A percentile compares a stretch with the other conserved stretches of the same genome.
These are phyloP conservation scores for Apiotrichum akiyoshidainum DNA, from an alignment of 1,284 basidiomycete genomes.

Conservation along the genomic window DNA sequence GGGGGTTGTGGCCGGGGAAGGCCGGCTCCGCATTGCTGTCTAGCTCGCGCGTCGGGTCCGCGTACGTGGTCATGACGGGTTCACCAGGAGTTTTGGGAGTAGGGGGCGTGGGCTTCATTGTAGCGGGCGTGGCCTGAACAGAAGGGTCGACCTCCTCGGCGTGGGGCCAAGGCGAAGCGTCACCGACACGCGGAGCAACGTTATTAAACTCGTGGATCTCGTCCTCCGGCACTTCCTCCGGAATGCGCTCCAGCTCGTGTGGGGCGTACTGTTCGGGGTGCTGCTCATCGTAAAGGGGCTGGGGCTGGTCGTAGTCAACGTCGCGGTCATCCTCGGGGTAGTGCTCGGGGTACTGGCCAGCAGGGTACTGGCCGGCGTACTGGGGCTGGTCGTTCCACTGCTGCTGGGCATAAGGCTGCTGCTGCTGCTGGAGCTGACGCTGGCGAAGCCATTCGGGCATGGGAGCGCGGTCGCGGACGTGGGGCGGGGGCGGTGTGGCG, in stretches of 20 bases:
- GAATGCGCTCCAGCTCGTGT: no score
- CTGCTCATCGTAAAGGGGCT: background rate
- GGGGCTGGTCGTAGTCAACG: background rate
- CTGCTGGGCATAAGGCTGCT: background rate
- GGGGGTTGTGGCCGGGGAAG: constrained; percentile 20
- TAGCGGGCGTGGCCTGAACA: background rate
- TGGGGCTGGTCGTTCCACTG: background rate
- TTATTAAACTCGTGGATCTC: background rate
- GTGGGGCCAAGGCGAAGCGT: background rate
- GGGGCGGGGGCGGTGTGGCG: constrained; percentile 31
- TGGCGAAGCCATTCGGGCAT: constrained; percentile 2
- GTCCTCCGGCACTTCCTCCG: background rate
- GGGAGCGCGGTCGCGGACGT: background rate
- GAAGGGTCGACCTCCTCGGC: background rate
- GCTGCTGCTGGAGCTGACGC: background rate
- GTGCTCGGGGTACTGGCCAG: background rate
- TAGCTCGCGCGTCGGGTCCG: background rate
- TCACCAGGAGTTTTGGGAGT: background rate
- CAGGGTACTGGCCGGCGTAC: background rate
- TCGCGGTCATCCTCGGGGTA: background rate
- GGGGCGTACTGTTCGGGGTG: no score
- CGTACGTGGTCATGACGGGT: background rate
- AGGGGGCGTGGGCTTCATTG: background rate
- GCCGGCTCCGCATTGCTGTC: background rate
- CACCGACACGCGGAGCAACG: background rate